Evolutionary conservation across 176 grass and related monocot species (phyloP).

Genomic region (Triticum monococcum): DNA sequence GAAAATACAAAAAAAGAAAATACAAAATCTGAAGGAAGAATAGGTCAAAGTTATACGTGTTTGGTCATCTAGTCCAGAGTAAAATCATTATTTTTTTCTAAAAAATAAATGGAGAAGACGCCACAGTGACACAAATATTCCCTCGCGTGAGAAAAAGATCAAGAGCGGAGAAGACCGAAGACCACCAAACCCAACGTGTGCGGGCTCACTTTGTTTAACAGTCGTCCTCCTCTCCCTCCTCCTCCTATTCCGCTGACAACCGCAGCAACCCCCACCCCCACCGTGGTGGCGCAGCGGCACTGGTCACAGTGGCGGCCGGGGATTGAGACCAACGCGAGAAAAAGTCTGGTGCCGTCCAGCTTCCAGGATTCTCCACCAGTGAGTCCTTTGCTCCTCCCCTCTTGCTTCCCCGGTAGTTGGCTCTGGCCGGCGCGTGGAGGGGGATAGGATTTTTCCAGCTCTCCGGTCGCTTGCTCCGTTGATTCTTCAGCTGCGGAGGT

Average conservation of each 20-base stretch:
- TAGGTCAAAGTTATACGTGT: no score
- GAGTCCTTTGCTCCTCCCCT: not conserved
- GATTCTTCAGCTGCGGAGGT: slow-evolving; percentile 13
- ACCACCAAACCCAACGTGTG: slow-evolving; percentile 19
- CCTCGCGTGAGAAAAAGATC: slow-evolving; percentile 13
- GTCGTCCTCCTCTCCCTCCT: not conserved
- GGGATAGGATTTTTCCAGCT: slow-evolving; percentile 32
- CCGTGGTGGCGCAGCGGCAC: not conserved
- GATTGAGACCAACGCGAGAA: slow-evolving; percentile 23
- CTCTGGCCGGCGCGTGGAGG: not conserved
- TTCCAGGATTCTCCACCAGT: slow-evolving; percentile 36
- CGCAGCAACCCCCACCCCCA: not conserved
- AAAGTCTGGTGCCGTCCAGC: slow-evolving; percentile 14
- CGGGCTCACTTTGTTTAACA: not conserved
- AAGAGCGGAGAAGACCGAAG: not conserved
- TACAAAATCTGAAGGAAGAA: no score
- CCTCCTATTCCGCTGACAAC: slow-evolving; percentile 25
- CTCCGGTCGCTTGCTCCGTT: not conserved
- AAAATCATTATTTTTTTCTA: not conserved
- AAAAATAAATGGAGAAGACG: not conserved
- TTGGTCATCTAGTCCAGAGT: no score
- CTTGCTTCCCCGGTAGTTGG: not conserved
- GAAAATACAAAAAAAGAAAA: no score
- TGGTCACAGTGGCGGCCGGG: not conserved
- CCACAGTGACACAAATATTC: slow-evolving; percentile 20